Conservation (phyloP, 2,329 filamentous ascomycete genomes). For the Colletotrichum chrysophilum region DNA sequence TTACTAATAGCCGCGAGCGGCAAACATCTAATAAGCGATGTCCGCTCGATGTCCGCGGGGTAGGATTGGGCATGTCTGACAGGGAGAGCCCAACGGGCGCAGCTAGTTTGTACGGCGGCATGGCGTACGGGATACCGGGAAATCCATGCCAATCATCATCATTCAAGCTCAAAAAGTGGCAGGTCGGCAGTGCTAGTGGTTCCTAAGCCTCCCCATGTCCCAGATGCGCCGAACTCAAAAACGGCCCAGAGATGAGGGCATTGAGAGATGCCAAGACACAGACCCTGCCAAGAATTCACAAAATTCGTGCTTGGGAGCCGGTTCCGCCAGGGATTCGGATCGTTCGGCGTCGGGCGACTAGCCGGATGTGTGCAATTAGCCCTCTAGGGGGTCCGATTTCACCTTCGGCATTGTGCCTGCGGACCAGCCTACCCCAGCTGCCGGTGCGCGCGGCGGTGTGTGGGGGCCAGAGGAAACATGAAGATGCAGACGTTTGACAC, state of each 20-base stretch:
- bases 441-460: background rate
- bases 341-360: background rate
- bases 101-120: background rate
- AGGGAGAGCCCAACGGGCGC: background rate
- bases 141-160: background rate
- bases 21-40: background rate
- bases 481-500: background rate
- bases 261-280: background rate
- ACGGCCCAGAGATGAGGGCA: background rate
- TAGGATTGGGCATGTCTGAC: background rate
- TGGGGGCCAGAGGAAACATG: background rate
- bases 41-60: background rate
- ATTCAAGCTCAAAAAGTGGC: background rate
- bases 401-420: conserved; percentile 1
- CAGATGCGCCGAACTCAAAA: background rate
- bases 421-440: background rate
- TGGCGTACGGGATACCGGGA: background rate
- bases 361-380: background rate
- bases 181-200: background rate
- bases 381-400: background rate
- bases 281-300: background rate
- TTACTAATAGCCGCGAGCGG: background rate
- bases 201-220: background rate
- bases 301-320: background rate
- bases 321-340: background rate